Base-by-base conservation (phyloP, 2,329 filamentous ascomycete genomes). In the Fusarium sp. region DNA sequence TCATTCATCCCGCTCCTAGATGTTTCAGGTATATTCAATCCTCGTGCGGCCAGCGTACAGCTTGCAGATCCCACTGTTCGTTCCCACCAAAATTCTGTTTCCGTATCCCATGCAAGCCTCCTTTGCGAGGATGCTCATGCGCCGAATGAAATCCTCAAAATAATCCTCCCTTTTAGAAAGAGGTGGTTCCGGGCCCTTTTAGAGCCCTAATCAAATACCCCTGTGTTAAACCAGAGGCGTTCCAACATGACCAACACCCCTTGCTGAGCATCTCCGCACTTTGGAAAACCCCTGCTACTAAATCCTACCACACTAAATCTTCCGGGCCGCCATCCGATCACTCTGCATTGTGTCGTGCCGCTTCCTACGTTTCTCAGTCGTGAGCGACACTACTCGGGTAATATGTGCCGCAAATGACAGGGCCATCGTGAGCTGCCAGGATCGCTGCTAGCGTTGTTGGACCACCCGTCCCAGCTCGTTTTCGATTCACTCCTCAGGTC, bases 21-120 rank as follows among this genome's bases (percentile, higher is more conserved):
- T 51, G 53, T 56, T 32, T 36, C 65, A 58, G 65, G 60, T 67
- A 65, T 65, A 67, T 63, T 53, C 57, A 63, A 57, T 54, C 42
- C 47, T 39, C 45, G 61, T 61, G 61, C 56, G 44, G 45, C 51
- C 56, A 65, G 61, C 61, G 61, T 65, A 49, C 61, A 64, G 32
- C 39, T 61, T 48, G 35, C 47, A 39, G 38, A 50, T 57, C 43
- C 32, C 53, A 45, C 57, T 37, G 9, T 60, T 39, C 14, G 33
- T 47, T 33, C 48, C 39, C 60, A 36, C 38, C 48, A 31, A 51
- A 17, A 47, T 46, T 47, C 23, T 51, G 23, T 46, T 8, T 21
- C 25, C 35, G 11, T 48, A 36, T 57, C 31, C 43, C 50, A 42
- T 56, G 38, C 36, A 52, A 37, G n/a, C 37, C 43, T 27, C 23